Conservation (phyloP, 257 asterid species). For the Primulina eburnea region DNA sequence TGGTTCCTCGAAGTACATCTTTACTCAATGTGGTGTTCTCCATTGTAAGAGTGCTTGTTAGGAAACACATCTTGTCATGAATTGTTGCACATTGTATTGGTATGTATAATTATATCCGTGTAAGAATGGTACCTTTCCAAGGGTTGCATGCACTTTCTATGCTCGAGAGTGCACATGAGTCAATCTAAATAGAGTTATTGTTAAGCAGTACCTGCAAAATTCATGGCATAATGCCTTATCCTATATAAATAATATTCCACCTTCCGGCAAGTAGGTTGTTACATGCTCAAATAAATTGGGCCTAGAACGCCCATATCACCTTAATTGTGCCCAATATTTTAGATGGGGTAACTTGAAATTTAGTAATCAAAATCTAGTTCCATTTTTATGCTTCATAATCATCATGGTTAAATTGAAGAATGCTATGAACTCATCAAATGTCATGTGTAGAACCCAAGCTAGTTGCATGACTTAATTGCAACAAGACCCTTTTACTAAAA, state of each 20-base stretch:
- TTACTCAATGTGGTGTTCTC: constrained; percentile 1
- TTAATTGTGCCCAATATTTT: too few relatives aligned
- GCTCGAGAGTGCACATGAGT: neutral
- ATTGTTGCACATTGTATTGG: neutral
- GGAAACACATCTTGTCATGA: constrained; percentile 10
- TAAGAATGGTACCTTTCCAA: neutral
- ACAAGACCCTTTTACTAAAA: neutral
- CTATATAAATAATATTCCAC: neutral
- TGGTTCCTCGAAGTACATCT: constrained; percentile 1
- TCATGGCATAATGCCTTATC: neutral
- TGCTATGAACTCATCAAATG: too few relatives aligned
- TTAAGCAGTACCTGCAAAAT: neutral
- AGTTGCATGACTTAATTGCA: neutral
- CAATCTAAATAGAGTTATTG: neutral
- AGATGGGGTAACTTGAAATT: neutral
- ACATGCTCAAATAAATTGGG: neutral
- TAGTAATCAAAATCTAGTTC: neutral
- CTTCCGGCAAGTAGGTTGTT: neutral
- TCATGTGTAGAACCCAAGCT: too few relatives aligned
- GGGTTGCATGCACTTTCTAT: neutral
- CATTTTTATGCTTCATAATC: neutral
- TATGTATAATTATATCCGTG: neutral
- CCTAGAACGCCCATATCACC: too few relatives aligned
- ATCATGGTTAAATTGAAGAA: neutral
- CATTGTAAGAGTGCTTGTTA: neutral